Percentiles rank a stretch among this genome's conserved stretches.
Evolutionary conservation across 2,329 filamentous ascomycete species (phyloP).

Genomic region (Hymenoscyphus salicellus): DNA sequence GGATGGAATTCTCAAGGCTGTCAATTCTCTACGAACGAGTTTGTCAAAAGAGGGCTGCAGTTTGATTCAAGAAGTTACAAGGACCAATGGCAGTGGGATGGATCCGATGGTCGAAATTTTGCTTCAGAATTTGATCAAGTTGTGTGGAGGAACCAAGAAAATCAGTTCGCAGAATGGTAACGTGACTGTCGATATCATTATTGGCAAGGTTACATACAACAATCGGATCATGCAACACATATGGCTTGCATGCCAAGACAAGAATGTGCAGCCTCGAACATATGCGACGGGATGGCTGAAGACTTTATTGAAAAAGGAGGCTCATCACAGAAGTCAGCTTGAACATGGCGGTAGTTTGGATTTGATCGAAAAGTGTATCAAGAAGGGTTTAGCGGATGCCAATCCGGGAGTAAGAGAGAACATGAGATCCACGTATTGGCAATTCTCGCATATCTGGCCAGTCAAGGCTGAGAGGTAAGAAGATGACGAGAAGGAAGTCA

Average conservation of each 20-base stretch:
- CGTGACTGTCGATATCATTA: constrained; percentile 72
- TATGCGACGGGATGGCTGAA: constrained; percentile 81
- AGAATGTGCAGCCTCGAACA: constrained; percentile 82
- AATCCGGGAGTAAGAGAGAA: constrained; percentile 87
- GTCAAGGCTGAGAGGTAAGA: constrained; percentile 70
- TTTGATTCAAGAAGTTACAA: constrained; percentile 80
- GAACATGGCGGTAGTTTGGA: constrained; percentile 84
- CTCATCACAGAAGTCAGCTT: constrained; percentile 73
- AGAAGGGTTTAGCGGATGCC: constrained; percentile 81
- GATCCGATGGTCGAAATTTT: constrained; percentile 88
- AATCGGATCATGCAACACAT: constrained; percentile 82
- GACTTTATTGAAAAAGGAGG: constrained; percentile 74
- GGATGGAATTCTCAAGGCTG: constrained; percentile 84
- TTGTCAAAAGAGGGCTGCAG: constrained; percentile 82
- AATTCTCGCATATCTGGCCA: constrained; percentile 74
- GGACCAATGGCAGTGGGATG: constrained; percentile 70
- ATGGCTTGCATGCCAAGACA: constrained; percentile 79
- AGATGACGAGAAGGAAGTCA: not conserved
- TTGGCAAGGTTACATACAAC: constrained; percentile 77
- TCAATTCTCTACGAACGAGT: constrained; percentile 82
- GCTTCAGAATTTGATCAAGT: constrained; percentile 84
- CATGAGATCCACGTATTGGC: constrained; percentile 84
- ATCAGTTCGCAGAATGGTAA: constrained; percentile 85
- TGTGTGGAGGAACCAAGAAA: constrained; percentile 87
- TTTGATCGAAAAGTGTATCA: constrained; percentile 80